Evolutionary conservation across 345 rosid species (phyloP).

Genomic region (Eucalyptus virginea): DNA sequence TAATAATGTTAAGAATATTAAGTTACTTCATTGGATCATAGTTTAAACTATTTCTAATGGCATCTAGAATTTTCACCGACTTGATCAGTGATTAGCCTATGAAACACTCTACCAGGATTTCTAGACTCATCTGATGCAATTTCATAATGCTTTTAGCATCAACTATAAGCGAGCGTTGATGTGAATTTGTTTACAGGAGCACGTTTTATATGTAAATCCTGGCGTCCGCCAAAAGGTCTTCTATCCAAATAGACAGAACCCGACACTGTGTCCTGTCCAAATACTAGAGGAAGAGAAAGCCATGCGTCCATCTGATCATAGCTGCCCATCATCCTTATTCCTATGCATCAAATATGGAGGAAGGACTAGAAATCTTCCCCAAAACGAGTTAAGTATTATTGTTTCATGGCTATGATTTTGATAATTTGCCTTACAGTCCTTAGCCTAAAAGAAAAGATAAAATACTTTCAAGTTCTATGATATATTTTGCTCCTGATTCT

Average conservation of each 20-base stretch:
- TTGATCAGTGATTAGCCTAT: background rate
- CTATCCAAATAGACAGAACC: constrained; percentile 33
- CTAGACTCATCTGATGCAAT: background rate
- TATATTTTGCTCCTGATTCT: background rate
- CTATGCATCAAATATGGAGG: constrained; percentile 62
- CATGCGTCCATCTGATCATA: constrained; percentile 43
- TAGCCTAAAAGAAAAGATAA: background rate
- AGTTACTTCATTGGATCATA: background rate
- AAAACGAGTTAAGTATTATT: constrained; percentile 25
- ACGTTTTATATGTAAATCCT: constrained; percentile 38
- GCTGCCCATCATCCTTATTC: constrained; percentile 47
- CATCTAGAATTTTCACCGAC: background rate
- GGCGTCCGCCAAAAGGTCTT: constrained; percentile 31
- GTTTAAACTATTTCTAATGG: background rate
- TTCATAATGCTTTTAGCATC: background rate
- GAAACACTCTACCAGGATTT: background rate
- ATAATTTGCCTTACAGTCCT: background rate
- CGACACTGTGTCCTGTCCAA: constrained; percentile 36
- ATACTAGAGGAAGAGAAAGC: constrained; percentile 49
- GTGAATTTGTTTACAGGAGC: constrained; percentile 23
- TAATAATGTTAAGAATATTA: background rate
- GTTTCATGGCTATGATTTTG: background rate
- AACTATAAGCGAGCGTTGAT: background rate
- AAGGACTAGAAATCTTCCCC: constrained; percentile 52
- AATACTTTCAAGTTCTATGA: background rate